A percentile compares a stretch with the other conserved stretches of the same genome.
These are phyloP conservation scores for Proteromonas lacertae DNA, from an alignment of 352 stramenopile species.

Conservation along the genomic window DNA sequence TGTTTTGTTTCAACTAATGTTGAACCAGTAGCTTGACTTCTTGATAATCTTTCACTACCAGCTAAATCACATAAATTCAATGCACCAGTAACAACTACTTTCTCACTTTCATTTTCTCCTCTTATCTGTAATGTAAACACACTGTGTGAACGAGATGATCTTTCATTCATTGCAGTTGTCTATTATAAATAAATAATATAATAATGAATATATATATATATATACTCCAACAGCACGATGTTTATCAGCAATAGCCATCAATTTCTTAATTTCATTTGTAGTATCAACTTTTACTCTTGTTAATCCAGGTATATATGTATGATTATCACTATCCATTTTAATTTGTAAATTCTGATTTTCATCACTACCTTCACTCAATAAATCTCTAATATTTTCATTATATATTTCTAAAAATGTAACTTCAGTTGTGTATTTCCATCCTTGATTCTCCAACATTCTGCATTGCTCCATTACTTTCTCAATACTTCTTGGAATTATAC, in stretches of 20 bases:
- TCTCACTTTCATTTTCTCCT: background rate
- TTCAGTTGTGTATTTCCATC: conserved; percentile 14
- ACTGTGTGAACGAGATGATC: conserved; percentile 36
- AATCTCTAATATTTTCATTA: conserved; percentile 70
- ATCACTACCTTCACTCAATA: conserved; percentile 19
- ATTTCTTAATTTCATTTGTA: conserved; percentile 26
- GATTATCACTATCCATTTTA: conserved; percentile 1
- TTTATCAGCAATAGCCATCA: conserved; percentile 37
- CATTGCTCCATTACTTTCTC: conserved; percentile 18
- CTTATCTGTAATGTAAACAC: conserved; percentile 26
- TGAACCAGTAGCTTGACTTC: background rate
- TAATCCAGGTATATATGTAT: conserved; percentile 13
- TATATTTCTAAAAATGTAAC: conserved; percentile 80
- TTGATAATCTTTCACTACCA: conserved; percentile 1
- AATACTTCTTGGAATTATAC: conserved; percentile 1
- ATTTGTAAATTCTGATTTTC: conserved; percentile 1
- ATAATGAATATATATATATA: too few relatives aligned
- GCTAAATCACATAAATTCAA: conserved; percentile 2
- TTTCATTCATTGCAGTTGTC: conserved; percentile 41
- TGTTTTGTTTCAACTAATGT: conserved; percentile 21
- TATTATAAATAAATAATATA: conserved; percentile 13
- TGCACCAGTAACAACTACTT: background rate
- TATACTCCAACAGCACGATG: background rate
- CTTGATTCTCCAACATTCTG: conserved; percentile 20
- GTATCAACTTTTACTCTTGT: conserved; percentile 22